These are phyloP conservation scores for Kewa caespitosa DNA, from an alignment of 179 eudicot genomes.

Conservation along the genomic window DNA sequence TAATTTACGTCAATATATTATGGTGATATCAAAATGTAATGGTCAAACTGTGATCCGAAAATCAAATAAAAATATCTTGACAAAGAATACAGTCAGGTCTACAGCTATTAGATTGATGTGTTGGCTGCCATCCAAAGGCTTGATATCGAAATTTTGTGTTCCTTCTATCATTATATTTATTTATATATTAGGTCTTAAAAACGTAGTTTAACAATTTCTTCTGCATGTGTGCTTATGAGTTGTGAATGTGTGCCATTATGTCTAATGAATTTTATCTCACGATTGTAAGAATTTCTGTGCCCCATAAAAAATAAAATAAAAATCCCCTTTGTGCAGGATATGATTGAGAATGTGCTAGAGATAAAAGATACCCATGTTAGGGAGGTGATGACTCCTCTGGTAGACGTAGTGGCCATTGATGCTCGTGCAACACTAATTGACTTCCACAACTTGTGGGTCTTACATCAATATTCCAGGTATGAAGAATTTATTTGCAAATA, in stretches of 20 bases:
- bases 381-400: conserved; percentile 80
- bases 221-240: neutral
- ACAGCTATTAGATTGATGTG: neutral
- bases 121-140: too few relatives aligned
- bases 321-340: conserved; percentile 45
- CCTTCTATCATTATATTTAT: too few relatives aligned
- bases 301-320: too few relatives aligned
- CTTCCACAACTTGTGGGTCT: conserved; percentile 60
- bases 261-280: neutral
- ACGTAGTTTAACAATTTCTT: neutral
- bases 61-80: too few relatives aligned
- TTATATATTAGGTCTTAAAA: neutral
- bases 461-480: conserved; percentile 68
- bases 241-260: neutral
- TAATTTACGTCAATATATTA: too few relatives aligned
- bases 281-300: too few relatives aligned
- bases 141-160: too few relatives aligned
- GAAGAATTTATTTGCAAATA: neutral
- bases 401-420: conserved; percentile 73
- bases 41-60: too few relatives aligned
- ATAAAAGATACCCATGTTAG: conserved; percentile 58
- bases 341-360: conserved; percentile 79
- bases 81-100: too few relatives aligned
- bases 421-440: conserved; percentile 58
- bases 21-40: too few relatives aligned